Percentiles rank a stretch among this genome's conserved stretches.
Conservation (phyloP, 2,329 filamentous ascomycete genomes). For the Colletotrichum scovillei region DNA sequence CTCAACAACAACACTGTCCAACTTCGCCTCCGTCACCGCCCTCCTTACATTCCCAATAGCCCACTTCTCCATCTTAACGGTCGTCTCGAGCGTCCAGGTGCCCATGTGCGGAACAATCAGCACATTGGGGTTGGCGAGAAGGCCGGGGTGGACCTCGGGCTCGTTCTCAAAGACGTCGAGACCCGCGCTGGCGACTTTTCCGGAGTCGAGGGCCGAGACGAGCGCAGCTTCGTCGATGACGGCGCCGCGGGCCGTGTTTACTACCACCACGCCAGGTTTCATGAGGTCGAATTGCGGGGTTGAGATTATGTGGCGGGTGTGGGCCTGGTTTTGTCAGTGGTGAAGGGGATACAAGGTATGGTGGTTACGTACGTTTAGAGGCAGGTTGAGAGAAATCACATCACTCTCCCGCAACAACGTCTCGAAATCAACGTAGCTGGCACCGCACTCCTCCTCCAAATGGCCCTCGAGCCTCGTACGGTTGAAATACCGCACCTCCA, state of each 20-base stretch:
- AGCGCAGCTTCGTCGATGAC: slow-evolving; percentile 86
- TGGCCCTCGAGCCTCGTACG: slow-evolving; percentile 69
- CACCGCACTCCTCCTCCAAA: slow-evolving; percentile 62
- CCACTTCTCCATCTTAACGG: slow-evolving; percentile 79
- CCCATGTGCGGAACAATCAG: slow-evolving; percentile 88
- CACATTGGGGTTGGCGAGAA: slow-evolving; percentile 77
- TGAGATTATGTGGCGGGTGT: slow-evolving; percentile 82
- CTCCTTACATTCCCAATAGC: slow-evolving; percentile 75
- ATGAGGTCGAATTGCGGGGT: slow-evolving; percentile 77
- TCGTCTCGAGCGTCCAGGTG: slow-evolving; percentile 78
- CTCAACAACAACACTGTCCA: slow-evolving; percentile 80
- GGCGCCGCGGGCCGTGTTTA: slow-evolving; percentile 86
- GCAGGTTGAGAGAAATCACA: slow-evolving; percentile 83
- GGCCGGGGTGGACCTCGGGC: slow-evolving; percentile 78
- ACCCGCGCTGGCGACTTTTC: slow-evolving; percentile 77
- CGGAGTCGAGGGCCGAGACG: slow-evolving; percentile 76
- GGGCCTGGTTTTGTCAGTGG: slow-evolving; percentile 47
- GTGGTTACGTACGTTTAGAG: slow-evolving; percentile 76
- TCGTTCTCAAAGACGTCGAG: slow-evolving; percentile 89
- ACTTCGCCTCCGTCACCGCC: slow-evolving; percentile 69
- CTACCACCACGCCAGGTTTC: slow-evolving; percentile 81
- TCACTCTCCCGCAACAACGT: slow-evolving; percentile 77
- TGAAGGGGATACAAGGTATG: neutral
- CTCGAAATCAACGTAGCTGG: slow-evolving; percentile 79
- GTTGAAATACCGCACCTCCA: slow-evolving; percentile 82